A percentile compares a stretch with the other conserved stretches of the same genome.
Conservation (phyloP, 495 filamentous ascomycete species). For the Penicillium tannophilum region DNA sequence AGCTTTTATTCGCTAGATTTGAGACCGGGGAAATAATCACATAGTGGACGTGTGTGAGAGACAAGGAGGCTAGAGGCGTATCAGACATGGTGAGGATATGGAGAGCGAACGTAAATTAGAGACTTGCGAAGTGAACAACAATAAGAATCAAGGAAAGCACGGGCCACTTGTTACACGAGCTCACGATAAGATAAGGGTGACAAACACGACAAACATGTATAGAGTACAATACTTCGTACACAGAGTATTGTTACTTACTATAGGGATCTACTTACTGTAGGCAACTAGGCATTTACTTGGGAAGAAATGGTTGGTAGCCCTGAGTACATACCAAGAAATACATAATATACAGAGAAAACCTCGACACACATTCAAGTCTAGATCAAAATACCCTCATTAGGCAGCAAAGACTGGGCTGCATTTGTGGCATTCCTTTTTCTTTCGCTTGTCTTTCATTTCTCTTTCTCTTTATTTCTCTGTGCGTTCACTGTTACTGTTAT, state of each 20-base stretch:
- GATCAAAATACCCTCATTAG: conserved; percentile 17
- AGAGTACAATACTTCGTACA: neutral
- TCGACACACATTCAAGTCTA: conserved; percentile 8
- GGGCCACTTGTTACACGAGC: neutral
- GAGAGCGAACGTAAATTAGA: neutral
- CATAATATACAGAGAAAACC: neutral
- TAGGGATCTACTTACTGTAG: neutral
- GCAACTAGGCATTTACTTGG: neutral
- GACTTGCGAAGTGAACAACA: neutral
- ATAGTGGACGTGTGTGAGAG: conserved; percentile 95
- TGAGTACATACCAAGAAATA: neutral
- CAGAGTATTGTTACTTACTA: neutral
- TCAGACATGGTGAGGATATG: conserved; percentile 55
- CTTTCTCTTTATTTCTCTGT: conserved; percentile 7
- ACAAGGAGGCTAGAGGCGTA: conserved; percentile 80
- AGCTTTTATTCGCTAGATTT: conserved; percentile 7
- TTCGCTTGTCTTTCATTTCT: conserved; percentile 7
- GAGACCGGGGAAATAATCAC: conserved; percentile 48
- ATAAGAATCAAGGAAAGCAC: conserved; percentile 3
- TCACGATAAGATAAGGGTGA: neutral
- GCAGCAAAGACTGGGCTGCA: conserved; percentile 20
- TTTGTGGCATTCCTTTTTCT: conserved; percentile 16
- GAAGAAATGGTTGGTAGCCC: neutral
- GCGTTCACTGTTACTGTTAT: neutral
- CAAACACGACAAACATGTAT: neutral